These are phyloP conservation scores for Epichloe elymi DNA, from an alignment of 2,329 filamentous ascomycete species.

Conservation along the genomic window DNA sequence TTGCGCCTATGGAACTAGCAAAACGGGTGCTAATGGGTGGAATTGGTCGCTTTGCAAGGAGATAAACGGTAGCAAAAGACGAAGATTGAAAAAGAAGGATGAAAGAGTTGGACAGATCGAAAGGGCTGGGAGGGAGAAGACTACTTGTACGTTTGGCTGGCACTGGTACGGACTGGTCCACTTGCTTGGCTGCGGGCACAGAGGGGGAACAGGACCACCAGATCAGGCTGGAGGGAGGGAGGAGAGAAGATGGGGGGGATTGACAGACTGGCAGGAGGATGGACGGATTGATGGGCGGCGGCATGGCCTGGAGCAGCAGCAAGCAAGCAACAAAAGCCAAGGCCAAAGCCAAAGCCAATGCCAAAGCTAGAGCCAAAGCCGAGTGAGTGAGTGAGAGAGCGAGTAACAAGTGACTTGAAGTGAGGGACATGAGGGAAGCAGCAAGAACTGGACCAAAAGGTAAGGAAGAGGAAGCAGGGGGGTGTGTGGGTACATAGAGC, in stretches of 20 bases:
- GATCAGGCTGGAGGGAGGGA: not conserved
- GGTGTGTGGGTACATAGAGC: not conserved
- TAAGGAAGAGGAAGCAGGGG: not conserved
- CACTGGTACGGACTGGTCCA: not conserved
- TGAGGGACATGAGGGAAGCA: not conserved
- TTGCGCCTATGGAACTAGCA: not conserved
- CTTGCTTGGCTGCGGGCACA: slow-evolving; percentile 1
- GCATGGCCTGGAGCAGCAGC: not conserved
- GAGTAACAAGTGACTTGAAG: not conserved
- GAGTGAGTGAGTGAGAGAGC: not conserved
- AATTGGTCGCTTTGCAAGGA: not conserved
- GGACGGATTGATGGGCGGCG: not conserved
- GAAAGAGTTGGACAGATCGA: not conserved
- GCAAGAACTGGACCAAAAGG: not conserved
- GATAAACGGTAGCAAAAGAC: not conserved
- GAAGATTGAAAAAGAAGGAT: not conserved
- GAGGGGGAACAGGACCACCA: not conserved
- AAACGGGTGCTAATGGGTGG: not conserved
- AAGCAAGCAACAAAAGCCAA: not conserved
- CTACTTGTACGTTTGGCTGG: slow-evolving; percentile 8
- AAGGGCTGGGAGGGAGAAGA: slow-evolving; percentile 5
- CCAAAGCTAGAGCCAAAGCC: not conserved
- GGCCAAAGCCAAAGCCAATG: not conserved
- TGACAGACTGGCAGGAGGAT: not conserved
- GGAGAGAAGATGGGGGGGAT: not conserved